phyloP scores from a whole-genome alignment of 208 protist genomes.

The Angomonas deanei region DNA sequence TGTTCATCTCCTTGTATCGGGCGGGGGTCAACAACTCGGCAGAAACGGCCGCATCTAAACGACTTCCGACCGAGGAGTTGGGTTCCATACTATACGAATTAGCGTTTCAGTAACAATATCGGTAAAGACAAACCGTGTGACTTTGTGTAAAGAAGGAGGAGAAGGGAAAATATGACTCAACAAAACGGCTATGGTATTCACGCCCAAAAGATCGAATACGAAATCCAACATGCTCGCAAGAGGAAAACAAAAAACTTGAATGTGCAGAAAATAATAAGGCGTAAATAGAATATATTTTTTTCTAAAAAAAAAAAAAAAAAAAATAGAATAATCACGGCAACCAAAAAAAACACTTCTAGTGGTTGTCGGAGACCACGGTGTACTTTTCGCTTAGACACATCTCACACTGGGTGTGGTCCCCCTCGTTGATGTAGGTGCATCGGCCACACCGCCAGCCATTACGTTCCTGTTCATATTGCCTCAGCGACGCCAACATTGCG shows the following conservation, averaged over 20 bases:
- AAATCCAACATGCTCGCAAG: not conserved
- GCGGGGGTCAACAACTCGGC: not conserved
- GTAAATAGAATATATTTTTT: not conserved
- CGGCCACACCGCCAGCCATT: not conserved
- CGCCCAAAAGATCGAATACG: not conserved
- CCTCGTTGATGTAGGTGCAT: not conserved
- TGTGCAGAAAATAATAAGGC: not conserved
- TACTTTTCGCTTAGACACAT: not conserved
- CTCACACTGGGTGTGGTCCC: not conserved
- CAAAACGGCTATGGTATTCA: not conserved
- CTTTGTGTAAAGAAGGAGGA: not conserved
- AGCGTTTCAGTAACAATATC: too few species aligned
- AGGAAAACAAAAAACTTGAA: not conserved
- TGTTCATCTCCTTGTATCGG: not conserved
- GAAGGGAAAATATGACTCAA: not conserved
- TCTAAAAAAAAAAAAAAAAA: not conserved
- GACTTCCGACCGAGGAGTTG: too few species aligned
- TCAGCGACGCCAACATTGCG: not conserved
- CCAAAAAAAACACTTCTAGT: slow-evolving; percentile 1
- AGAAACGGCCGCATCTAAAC: not conserved
- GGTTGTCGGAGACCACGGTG: not conserved
- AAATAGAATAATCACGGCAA: slow-evolving; percentile 1
- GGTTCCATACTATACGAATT: too few species aligned
- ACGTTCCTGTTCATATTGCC: not conserved
- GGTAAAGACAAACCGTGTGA: not conserved